Percentiles rank a stretch among this genome's conserved stretches.
Conservation (phyloP, 345 rosid species). For the Durio zibethinus region DNA sequence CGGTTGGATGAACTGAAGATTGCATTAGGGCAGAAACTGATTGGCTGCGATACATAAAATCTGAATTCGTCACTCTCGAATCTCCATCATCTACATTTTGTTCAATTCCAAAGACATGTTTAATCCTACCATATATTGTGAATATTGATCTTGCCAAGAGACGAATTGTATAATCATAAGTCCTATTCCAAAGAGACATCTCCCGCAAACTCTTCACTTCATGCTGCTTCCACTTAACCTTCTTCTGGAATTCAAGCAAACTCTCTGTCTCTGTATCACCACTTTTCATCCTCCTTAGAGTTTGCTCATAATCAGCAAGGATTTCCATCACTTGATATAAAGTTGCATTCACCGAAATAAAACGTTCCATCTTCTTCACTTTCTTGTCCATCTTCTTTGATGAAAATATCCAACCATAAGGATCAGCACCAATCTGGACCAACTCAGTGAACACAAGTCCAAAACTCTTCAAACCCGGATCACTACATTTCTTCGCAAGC, state of each 20-base stretch:
- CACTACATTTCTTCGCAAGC: slow-evolving; percentile 66
- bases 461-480: slow-evolving; percentile 61
- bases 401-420: slow-evolving; percentile 65
- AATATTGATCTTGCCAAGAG: slow-evolving; percentile 78
- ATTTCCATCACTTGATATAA: slow-evolving; percentile 92
- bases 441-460: slow-evolving; percentile 52
- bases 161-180: slow-evolving; percentile 63
- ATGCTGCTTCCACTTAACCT: slow-evolving; percentile 76
- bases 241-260: slow-evolving; percentile 64
- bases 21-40: slow-evolving; percentile 64
- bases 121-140: slow-evolving; percentile 66
- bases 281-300: slow-evolving; percentile 61
- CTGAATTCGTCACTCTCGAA: slow-evolving; percentile 41
- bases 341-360: slow-evolving; percentile 60
- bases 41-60: slow-evolving; percentile 56
- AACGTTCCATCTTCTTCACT: slow-evolving; percentile 82
- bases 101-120: slow-evolving; percentile 62
- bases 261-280: slow-evolving; percentile 54
- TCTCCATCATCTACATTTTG: slow-evolving; percentile 38
- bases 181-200: slow-evolving; percentile 83
- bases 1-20: slow-evolving; percentile 53
- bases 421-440: slow-evolving; percentile 57
- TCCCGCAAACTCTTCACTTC: slow-evolving; percentile 75
- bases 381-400: slow-evolving; percentile 82
- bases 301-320: slow-evolving; percentile 74